These are phyloP conservation scores for Hyparrhenia diplandra DNA, from an alignment of 176 grass and related monocot genomes.

Conservation along the genomic window DNA sequence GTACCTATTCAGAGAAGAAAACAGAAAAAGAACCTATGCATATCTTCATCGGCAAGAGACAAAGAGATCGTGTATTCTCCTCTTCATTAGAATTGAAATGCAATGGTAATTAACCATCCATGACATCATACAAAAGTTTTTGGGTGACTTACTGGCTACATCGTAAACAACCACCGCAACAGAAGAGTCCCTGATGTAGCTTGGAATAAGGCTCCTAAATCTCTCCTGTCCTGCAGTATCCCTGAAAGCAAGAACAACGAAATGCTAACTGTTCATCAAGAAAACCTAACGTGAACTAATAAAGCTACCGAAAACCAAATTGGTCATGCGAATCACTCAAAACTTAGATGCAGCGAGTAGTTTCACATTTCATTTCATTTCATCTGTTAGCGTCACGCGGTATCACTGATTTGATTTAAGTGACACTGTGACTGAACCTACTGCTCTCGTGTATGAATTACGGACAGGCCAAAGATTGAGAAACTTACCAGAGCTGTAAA, in stretches of 20 bases:
- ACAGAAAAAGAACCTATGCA: neutral
- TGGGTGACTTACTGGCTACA: constrained; percentile 5
- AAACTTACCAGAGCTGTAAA: constrained; percentile 55
- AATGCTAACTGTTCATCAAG: neutral
- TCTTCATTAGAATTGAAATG: neutral
- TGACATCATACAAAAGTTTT: constrained; percentile 25
- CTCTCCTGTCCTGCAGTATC: constrained; percentile 80
- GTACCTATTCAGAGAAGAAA: neutral
- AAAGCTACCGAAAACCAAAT: neutral
- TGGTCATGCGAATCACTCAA: neutral
- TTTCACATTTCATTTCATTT: neutral
- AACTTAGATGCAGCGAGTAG: neutral
- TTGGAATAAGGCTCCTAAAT: constrained; percentile 75
- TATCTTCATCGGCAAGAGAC: neutral
- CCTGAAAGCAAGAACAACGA: constrained; percentile 26
- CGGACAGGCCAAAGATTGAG: neutral
- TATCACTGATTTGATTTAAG: neutral
- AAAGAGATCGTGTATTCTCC: neutral
- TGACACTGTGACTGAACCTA: neutral
- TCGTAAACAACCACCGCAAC: constrained; percentile 27
- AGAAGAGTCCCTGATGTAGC: constrained; percentile 64
- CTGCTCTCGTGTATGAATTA: neutral
- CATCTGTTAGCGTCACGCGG: neutral
- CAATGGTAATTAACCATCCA: neutral
- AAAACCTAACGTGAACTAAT: neutral